A percentile compares a stretch with the other conserved stretches of the same genome.
Evolutionary conservation across 169 alveolate genomes (phyloP).

Genomic region (Plasmodium falciparum): DNA sequence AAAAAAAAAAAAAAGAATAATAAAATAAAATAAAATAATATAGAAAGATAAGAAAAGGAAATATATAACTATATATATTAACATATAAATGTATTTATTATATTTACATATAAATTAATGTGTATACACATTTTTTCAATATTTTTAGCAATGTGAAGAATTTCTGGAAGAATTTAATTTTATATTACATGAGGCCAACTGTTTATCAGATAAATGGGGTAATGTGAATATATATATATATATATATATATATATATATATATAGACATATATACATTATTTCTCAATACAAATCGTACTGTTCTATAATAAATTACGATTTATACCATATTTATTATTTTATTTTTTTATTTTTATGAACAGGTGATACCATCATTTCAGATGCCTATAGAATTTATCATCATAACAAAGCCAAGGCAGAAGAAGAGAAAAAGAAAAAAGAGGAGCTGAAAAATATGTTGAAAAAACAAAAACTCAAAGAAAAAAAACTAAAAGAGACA

Average conservation of each 20-base stretch:
- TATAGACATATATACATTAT: background rate
- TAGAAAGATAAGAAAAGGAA: too few relatives aligned
- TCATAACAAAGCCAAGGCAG: slow-evolving; percentile 43
- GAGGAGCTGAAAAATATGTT: slow-evolving; percentile 35
- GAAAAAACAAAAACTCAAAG: slow-evolving; percentile 62
- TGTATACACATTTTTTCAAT: background rate
- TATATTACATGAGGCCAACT: slow-evolving; percentile 59
- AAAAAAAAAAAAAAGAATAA: too few relatives aligned
- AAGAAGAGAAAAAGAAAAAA: slow-evolving; percentile 61
- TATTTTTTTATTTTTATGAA: background rate
- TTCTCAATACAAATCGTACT: background rate
- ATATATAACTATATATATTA: background rate
- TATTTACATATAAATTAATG: background rate
- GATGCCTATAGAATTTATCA: slow-evolving; percentile 67
- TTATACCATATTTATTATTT: background rate
- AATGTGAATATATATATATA: background rate
- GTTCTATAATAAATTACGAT: background rate
- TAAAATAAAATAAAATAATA: too few relatives aligned
- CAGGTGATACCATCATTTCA: slow-evolving; percentile 58
- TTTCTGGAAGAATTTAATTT: slow-evolving; percentile 59
- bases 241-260: background rate
- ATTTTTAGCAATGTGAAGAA: slow-evolving; percentile 50
- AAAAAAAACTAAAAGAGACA: slow-evolving; percentile 57
- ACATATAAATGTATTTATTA: background rate
- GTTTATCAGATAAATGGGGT: slow-evolving; percentile 69